These are phyloP conservation scores for Diospyros lotus DNA, from an alignment of 148 eudicot species.

Conservation along the genomic window DNA sequence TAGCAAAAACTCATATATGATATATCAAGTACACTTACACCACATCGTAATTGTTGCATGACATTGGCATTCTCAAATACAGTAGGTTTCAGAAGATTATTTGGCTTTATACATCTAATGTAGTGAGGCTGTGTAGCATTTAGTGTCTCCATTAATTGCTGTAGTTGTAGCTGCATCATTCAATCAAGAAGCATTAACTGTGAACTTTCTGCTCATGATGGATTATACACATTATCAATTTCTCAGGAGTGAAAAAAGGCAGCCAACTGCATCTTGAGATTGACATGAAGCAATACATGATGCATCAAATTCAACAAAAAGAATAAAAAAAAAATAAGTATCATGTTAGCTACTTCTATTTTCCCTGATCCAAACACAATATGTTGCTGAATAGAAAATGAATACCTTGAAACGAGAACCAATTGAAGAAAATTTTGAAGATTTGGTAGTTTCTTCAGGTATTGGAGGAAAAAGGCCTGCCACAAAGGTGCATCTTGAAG, in stretches of 20 bases:
- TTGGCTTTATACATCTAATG: conserved; percentile 98
- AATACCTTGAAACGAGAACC: conserved; percentile 90
- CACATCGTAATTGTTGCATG: conserved; percentile 97
- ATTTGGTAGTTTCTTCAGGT: conserved; percentile 64
- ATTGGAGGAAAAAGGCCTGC: conserved; percentile 79
- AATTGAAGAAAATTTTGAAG: conserved; percentile 84
- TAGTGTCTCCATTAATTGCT: conserved; percentile 88
- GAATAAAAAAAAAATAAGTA: too few relatives aligned
- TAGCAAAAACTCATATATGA: background rate
- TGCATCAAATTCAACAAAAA: too few relatives aligned
- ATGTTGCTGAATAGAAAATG: background rate
- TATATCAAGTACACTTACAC: conserved; percentile 58
- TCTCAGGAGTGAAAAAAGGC: too few relatives aligned
- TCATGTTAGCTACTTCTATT: too few relatives aligned
- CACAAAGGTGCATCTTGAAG: conserved; percentile 88
- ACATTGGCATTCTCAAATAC: conserved; percentile 88
- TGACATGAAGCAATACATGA: too few relatives aligned
- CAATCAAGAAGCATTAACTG: background rate
- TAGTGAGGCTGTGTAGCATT: conserved; percentile 97
- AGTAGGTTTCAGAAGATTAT: conserved; percentile 87
- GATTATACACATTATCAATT: too few relatives aligned
- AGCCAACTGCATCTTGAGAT: too few relatives aligned
- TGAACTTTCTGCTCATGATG: too few relatives aligned
- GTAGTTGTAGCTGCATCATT: conserved; percentile 78
- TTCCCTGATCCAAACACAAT: too few relatives aligned